Evolutionary conservation across 768 basidiomycete species (phyloP).

Genomic region (Ephemerocybe angulata): DNA sequence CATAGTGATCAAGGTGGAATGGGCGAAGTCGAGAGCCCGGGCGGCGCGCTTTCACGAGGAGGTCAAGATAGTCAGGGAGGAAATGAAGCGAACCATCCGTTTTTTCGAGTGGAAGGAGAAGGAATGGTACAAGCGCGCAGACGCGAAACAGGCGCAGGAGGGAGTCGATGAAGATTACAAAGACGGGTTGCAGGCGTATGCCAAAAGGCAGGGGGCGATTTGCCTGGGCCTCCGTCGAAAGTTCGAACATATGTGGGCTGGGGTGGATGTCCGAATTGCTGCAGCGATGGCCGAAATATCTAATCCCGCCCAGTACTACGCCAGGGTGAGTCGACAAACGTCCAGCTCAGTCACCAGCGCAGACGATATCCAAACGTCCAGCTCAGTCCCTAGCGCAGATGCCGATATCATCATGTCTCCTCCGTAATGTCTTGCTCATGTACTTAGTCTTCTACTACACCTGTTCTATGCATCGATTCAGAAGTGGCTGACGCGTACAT

Average conservation of each 20-base stretch:
- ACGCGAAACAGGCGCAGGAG: neutral
- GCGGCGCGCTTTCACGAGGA: constrained; percentile 4
- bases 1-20: neutral
- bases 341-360: too few species aligned
- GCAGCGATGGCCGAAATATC: neutral
- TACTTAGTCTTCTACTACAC: too few species aligned
- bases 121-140: too few species aligned
- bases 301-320: neutral
- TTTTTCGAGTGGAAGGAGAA: constrained; percentile 10
- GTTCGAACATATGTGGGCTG: neutral
- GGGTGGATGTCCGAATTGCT: neutral
- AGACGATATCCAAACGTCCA: too few species aligned
- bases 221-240: neutral
- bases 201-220: neutral
- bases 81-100: constrained; percentile 11
- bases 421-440: too few species aligned
- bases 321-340: too few species aligned
- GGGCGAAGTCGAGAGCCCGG: neutral
- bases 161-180: neutral
- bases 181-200: neutral
- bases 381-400: too few species aligned
- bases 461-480: too few species aligned
- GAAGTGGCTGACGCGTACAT: too few species aligned
- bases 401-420: too few species aligned
- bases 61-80: constrained; percentile 14